Base-by-base conservation (phyloP, 2,329 filamentous ascomycete genomes). In the Phyllosticta citrichinensis region DNA sequence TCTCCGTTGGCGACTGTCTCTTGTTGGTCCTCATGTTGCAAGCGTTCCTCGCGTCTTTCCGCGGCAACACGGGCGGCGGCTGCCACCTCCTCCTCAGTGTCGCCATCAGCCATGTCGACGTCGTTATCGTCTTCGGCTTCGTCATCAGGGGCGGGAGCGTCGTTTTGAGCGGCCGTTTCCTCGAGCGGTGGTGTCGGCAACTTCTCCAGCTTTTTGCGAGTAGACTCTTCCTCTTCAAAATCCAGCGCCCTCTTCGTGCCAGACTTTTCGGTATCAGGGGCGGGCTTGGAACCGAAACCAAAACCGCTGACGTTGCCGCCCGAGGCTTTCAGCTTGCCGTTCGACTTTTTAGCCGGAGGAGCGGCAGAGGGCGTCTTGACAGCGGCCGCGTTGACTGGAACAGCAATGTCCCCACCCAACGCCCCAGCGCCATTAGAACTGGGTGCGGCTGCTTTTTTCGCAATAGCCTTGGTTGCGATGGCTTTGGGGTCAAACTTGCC, bases 401-500 rank as follows among this genome's bases (percentile, higher is more conserved):
- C 52, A 6, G 78, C 73, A 64, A 84, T 73, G 72, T 84, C 82
- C 60, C 75, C 79, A 61, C 82, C 83, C 62, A 86, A 74, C 52
- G 82, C 74, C 69, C 83, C 76, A 59, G 81, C 74, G 52, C 81
- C 77, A 57, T 80, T 80, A 33, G 84, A 78, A 52, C 81, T 77
- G 33, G 83, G 80, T 52, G 85, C 82, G 20, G 87, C 82, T n/a
- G 40, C 17, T 8, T 47, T 47, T n/a, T 47, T 47, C 8, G 40
- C 40, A n/a, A 47, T 47, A 17, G 40, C 40, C 71, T 89, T 94
- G 73, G 93, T 95, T 51, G 84, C 87, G 66, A 94, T 91, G 20
- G 85, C 87, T 73, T 96, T 96, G 5, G 89, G 88, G 67, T 95
- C 88, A 68, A 94, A 93, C 72, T 94, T 95, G 67, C 88, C 87